Base-by-base conservation (phyloP, 2,329 filamentous ascomycete species). In the Fusarium dimerum region DNA sequence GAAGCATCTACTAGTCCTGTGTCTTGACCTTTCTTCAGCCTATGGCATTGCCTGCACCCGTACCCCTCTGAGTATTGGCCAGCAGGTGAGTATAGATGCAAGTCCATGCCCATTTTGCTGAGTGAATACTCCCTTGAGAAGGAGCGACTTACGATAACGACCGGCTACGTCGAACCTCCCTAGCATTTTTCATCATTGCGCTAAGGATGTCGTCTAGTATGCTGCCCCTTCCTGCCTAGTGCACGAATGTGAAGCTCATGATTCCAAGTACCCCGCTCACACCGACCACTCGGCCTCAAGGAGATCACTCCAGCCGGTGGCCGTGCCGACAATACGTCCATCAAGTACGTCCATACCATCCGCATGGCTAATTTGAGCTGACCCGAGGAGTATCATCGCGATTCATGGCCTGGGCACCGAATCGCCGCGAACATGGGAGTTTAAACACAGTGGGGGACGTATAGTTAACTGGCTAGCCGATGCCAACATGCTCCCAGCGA, bases 351-450 rank as follows among this genome's bases (percentile, higher is more conserved):
- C 29, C 15, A n/a, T 17, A 15, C 30, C 32, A 32, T 38, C 4
- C 36, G 20, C 32, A 15, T 34, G 30, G n/a, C 26, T n/a, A 29
- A 12, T 17, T 32, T 41, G 42, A 32, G 42, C 47, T 45, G 41
- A 50, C 47, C 18, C 10, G 17, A 32, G 38, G 16, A 52, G 50
- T n/a, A 52, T 52, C 40, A 34, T 52, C n/a, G 50, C 50, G 6
- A 52, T 52, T 7, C 50, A 52, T 40, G 50, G 50, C 32, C n/a
- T 48, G 32, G 45, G 29, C 12, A 52, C 45, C 40, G 45, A 52
- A 39, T 52, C 50, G n/a, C 40, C 50, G 32, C 39, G 40, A 34
- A 47, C 50, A 5, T 52, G 50, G 50, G 41, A 50, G 40, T 39
- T 39, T 10, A 50, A 50, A 45, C 16, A 15, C 15, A 50, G 20